Evolutionary conservation across 257 asterid species (phyloP), one percentile per base, ranked within the genome.

Genomic region (Fraxinus quadrangulata): DNA sequence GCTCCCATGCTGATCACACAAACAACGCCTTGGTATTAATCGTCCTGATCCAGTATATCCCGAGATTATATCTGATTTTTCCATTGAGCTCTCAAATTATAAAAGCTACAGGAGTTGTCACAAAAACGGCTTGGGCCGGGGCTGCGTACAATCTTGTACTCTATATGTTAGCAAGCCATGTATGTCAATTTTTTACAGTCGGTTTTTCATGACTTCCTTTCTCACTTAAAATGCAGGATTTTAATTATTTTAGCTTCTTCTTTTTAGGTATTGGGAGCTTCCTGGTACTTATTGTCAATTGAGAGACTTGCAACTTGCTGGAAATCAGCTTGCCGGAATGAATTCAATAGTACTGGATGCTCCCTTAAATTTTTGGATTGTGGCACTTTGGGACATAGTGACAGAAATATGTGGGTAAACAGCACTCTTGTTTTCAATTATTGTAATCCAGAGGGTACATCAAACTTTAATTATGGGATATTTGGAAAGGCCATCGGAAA

Each of bases 61-160:
- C 96, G 0, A 81, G 98, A 79, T 80, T 93, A 34, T 93, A 90
- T 86, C 89, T 93, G 71, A 91, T 91, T 78, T 93, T 91, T 75
- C 98, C 98, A 8, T 75, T 93, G 80, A 91, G 98, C 85, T 87
- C 94, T 70, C 88, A 88, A 78, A 93, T 93, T 23, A 90, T 93
- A 67, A 93, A 91, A 88, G 92, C 97, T 79, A 87, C 94, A 1
- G 98, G 98, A 74, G 89, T 93, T 11, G 97, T 93, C 80, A 86
- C 98, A n/a, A 89, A 89, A 82, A 93, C 98, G 0, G 97, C 98
- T 26, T 91, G 96, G 97, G 96, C 98, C 0, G 98, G 98, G 11
- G 97, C 97, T 34, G 97, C 94, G 24, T 93, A 91, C 82, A 91
- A 91, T 74, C 82, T 93, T 59, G 75, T 90, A 33, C 97, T 91